These are phyloP conservation scores for Guillardia theta DNA, from an alignment of 78 protist species.

Conservation along the genomic window DNA sequence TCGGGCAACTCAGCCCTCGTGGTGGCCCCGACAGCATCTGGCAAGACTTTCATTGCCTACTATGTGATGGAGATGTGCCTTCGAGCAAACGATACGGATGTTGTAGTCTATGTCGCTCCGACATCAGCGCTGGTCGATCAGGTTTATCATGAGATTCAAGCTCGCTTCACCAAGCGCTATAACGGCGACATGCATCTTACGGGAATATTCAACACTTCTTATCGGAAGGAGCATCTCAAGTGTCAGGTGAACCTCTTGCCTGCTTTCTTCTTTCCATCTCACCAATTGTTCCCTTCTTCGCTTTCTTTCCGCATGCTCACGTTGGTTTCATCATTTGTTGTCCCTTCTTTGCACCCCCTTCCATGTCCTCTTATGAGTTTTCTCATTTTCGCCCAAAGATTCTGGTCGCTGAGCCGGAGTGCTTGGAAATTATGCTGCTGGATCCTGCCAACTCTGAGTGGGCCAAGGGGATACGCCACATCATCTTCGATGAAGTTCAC, in stretches of 20 bases:
- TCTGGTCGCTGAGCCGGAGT: conserved; percentile 6
- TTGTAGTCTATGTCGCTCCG: conserved; percentile 83
- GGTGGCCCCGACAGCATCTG: conserved; percentile 84
- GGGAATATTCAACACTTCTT: not conserved
- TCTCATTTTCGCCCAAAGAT: no score
- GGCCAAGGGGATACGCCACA: conserved; percentile 58
- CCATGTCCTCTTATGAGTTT: no score
- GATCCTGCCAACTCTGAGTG: conserved; percentile 45
- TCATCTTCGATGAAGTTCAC: conserved; percentile 91
- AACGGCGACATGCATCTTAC: not conserved
- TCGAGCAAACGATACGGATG: conserved; percentile 42
- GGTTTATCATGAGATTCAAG: conserved; percentile 30
- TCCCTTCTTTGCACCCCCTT: no score
- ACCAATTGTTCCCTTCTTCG: not conserved
- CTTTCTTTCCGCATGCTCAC: not conserved
- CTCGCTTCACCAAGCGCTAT: conserved; percentile 1
- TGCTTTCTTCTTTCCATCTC: not conserved
- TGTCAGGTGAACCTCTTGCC: not conserved
- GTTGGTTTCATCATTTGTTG: no score
- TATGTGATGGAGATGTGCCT: conserved; percentile 72
- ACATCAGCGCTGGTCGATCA: conserved; percentile 80
- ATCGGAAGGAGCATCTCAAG: not conserved
- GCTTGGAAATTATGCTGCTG: not conserved
- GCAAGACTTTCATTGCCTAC: conserved; percentile 87
- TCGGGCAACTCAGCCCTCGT: conserved; percentile 61